phyloP scores from a whole-genome alignment of 768 basidiomycete species.

The Paxillus rubicundulus region DNA sequence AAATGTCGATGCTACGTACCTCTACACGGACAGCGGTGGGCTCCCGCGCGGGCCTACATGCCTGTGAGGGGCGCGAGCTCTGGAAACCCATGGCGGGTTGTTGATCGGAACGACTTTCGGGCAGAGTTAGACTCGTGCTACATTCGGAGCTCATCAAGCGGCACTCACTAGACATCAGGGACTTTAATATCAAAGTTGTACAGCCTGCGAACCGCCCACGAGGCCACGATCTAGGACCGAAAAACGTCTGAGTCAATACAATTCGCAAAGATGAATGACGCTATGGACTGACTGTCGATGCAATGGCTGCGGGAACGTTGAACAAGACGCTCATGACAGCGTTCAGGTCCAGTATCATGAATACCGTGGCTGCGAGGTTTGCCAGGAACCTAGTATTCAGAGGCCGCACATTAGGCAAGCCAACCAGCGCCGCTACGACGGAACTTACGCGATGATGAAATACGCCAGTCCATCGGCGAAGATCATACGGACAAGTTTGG shows the following conservation, averaged over 20 bases:
- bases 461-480: constrained; percentile 72
- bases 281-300: constrained; percentile 42
- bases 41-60: constrained; percentile 12
- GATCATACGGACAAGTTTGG: constrained; percentile 58
- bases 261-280: neutral
- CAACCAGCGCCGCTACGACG: neutral
- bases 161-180: constrained; percentile 31
- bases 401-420: too few species aligned
- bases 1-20: constrained; percentile 18
- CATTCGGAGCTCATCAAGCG: neutral
- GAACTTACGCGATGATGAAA: constrained; percentile 68
- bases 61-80: constrained; percentile 15
- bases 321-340: constrained; percentile 65
- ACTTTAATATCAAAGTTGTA: constrained; percentile 42
- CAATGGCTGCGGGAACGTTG: constrained; percentile 61
- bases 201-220: constrained; percentile 57
- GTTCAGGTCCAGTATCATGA: constrained; percentile 67
- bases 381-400: constrained; percentile 27
- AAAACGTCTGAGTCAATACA: neutral
- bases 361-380: constrained; percentile 46
- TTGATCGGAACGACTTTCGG: constrained; percentile 17
- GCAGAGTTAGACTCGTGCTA: neutral
- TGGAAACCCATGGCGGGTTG: constrained; percentile 19
- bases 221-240: constrained; percentile 49
- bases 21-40: constrained; percentile 33